These are phyloP conservation scores for Fonsecaea pedrosoi DNA, from an alignment of 2,329 filamentous ascomycete genomes.

Conservation along the genomic window DNA sequence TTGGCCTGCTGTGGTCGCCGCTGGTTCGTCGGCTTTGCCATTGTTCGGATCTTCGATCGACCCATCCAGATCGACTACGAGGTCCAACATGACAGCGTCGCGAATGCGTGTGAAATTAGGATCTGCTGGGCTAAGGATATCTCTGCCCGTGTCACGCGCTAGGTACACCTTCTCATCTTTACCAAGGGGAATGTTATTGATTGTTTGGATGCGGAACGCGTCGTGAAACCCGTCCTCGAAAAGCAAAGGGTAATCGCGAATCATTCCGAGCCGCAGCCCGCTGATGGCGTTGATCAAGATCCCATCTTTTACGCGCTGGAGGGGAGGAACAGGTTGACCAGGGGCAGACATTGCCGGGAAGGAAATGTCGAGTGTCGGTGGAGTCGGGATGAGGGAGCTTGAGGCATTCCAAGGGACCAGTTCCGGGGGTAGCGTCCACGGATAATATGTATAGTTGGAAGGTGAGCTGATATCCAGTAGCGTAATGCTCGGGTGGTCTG, in stretches of 20 bases:
- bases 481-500: conserved; percentile 62
- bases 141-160: conserved; percentile 74
- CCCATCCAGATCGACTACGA: conserved; percentile 67
- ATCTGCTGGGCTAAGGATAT: conserved; percentile 70
- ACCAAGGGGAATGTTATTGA: conserved; percentile 81
- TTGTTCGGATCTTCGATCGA: conserved; percentile 20
- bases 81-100: conserved; percentile 74
- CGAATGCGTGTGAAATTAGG: conserved; percentile 82
- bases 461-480: conserved; percentile 63
- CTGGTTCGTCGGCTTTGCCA: conserved; percentile 15
- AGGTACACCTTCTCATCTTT: conserved; percentile 88
- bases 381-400: conserved; percentile 74
- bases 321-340: conserved; percentile 52
- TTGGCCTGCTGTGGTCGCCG: conserved; percentile 14
- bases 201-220: conserved; percentile 69
- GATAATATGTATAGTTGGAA: conserved; percentile 84
- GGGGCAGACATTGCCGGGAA: conserved; percentile 65
- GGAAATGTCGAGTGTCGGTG: conserved; percentile 73
- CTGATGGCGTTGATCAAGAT: conserved; percentile 67
- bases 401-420: conserved; percentile 78
- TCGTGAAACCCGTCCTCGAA: conserved; percentile 42
- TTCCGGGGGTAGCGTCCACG: conserved; percentile 84
- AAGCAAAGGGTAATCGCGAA: conserved; percentile 52
- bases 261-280: conserved; percentile 61
- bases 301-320: conserved; percentile 66